phyloP scores from a whole-genome alignment of 768 basidiomycete species.

The Boletus huronensis region DNA sequence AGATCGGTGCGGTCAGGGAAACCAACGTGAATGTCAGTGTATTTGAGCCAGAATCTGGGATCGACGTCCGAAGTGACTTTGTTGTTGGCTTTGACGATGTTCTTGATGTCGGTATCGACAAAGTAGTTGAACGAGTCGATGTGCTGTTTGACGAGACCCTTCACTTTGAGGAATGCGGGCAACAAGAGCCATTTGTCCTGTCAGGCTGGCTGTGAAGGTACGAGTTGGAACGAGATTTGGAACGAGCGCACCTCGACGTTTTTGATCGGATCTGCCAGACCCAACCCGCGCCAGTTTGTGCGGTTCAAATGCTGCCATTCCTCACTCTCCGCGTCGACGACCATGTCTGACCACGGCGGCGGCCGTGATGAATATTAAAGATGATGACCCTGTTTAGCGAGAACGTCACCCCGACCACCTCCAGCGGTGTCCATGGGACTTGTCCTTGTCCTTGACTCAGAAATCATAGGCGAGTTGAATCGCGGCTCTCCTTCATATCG shows the following conservation, averaged over 20 bases:
- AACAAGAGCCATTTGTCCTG: constrained; percentile 99
- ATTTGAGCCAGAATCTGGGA: constrained; percentile 94
- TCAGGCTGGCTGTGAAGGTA: background rate
- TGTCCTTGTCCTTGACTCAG: too few species aligned
- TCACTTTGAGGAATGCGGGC: constrained; percentile 95
- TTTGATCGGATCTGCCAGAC: constrained; percentile 88
- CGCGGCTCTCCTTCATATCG: too few species aligned
- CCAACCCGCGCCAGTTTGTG: constrained; percentile 70
- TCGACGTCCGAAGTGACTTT: constrained; percentile 96
- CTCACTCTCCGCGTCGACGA: constrained; percentile 28
- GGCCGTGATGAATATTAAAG: too few species aligned
- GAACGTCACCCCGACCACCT: background rate
- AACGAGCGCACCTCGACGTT: constrained; percentile 71
- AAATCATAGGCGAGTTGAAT: background rate
- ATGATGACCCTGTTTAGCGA: background rate
- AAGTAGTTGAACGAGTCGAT: constrained; percentile 99
- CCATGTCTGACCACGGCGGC: constrained; percentile 3
- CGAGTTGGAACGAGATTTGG: background rate
- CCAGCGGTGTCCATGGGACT: background rate
- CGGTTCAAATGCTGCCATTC: constrained; percentile 59
- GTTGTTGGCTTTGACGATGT: constrained; percentile 90
- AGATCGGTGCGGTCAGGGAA: constrained; percentile 87
- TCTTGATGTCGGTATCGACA: constrained; percentile 95
- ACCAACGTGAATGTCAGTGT: constrained; percentile 92
- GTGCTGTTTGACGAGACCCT: constrained; percentile 98